These are phyloP conservation scores for Crassisporium funariophilum DNA, from an alignment of 768 basidiomycete species.

Conservation along the genomic window DNA sequence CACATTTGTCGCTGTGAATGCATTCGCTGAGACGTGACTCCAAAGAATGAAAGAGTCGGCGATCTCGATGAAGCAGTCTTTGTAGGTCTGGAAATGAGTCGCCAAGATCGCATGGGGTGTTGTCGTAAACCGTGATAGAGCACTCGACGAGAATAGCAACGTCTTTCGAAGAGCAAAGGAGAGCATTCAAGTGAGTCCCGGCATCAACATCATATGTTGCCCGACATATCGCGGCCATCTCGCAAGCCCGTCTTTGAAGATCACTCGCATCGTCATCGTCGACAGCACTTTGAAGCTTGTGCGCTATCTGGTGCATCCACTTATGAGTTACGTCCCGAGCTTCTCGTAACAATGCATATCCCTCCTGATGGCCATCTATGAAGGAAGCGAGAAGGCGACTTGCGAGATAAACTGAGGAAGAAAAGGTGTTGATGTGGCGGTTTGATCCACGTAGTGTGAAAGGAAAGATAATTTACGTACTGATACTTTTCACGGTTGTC, in stretches of 20 bases:
- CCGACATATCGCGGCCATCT: constrained; percentile 42
- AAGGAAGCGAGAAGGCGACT: constrained; percentile 37
- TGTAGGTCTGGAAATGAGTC: constrained; percentile 13
- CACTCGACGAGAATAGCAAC: constrained; percentile 33
- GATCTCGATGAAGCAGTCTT: constrained; percentile 31
- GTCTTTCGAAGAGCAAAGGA: constrained; percentile 27
- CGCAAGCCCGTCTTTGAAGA: constrained; percentile 29
- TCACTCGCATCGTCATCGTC: constrained; percentile 15
- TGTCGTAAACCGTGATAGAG: constrained; percentile 32
- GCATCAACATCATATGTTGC: constrained; percentile 39
- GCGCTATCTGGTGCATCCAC: constrained; percentile 40
- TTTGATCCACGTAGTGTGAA: too few species aligned
- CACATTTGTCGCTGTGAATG: constrained; percentile 16
- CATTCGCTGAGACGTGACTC: constrained; percentile 18
- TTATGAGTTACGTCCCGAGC: constrained; percentile 32
- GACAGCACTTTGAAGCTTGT: constrained; percentile 18
- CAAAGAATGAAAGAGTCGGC: constrained; percentile 30
- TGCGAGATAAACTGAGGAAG: constrained; percentile 36
- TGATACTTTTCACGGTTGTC: constrained; percentile 18
- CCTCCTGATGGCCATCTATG: constrained; percentile 14
- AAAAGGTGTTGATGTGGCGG: constrained; percentile 17
- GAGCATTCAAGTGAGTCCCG: constrained; percentile 6
- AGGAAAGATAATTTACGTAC: constrained; percentile 11
- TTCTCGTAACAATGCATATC: constrained; percentile 28
- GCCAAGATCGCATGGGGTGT: constrained; percentile 20